Percentiles rank a stretch among this genome's conserved stretches.
Conservation (phyloP, 371 early-diverging fungal species). For the Actinomortierella ambigua region DNA sequence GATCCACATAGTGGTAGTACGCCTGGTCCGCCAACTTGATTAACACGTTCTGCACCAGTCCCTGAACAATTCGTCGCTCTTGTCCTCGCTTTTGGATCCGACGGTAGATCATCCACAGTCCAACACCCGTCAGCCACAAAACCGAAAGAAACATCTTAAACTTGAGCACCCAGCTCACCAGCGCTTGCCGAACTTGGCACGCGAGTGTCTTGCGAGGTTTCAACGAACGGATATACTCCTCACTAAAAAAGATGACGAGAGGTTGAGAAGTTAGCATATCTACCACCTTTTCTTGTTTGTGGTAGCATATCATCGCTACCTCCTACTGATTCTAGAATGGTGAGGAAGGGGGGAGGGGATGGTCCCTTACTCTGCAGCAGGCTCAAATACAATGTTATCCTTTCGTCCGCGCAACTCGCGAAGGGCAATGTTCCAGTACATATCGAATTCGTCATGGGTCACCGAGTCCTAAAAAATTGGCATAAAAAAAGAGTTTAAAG, state of each 20-base stretch:
- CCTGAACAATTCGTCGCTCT: slow-evolving; percentile 21
- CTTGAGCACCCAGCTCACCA: slow-evolving; percentile 31
- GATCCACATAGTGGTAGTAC: slow-evolving; percentile 38
- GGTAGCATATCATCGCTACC: no score
- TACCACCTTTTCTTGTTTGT: no score
- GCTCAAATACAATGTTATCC: slow-evolving; percentile 30
- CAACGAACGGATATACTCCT: slow-evolving; percentile 27
- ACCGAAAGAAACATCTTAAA: slow-evolving; percentile 18
- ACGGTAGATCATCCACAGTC: slow-evolving; percentile 10
- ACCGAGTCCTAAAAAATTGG: slow-evolving; percentile 22
- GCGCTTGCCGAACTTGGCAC: slow-evolving; percentile 35
- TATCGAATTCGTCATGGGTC: slow-evolving; percentile 26
- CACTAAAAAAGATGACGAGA: slow-evolving; percentile 11
- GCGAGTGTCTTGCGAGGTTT: slow-evolving; percentile 23
- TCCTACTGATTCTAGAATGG: background rate
- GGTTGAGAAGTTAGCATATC: no score
- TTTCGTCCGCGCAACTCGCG: slow-evolving; percentile 22
- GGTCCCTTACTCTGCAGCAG: slow-evolving; percentile 9
- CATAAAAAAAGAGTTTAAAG: slow-evolving; percentile 3
- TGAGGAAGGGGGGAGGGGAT: no score
- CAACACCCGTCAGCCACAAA: background rate
- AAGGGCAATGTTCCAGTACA: slow-evolving; percentile 33
- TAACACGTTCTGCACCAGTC: slow-evolving; percentile 35
- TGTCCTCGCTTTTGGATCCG: slow-evolving; percentile 18
- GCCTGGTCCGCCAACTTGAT: slow-evolving; percentile 36